Conservation (phyloP, 805 yeast genomes). For the Isabelozyma gotoi region DNA sequence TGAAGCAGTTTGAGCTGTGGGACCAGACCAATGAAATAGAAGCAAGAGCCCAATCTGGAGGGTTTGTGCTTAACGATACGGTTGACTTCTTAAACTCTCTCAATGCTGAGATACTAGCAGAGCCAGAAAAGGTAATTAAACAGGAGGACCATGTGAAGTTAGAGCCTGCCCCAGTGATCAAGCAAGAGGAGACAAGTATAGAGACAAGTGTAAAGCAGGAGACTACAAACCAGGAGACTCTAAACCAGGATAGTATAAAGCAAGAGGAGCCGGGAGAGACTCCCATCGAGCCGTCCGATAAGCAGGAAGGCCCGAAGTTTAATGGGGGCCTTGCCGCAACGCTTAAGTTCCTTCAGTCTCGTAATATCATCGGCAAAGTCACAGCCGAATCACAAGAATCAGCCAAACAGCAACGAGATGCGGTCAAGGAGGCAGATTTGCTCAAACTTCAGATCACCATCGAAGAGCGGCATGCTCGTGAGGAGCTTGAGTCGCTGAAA, state of each 20-base stretch:
- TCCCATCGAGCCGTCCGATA: not conserved
- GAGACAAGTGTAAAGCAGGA: not conserved
- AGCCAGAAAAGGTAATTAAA: not conserved
- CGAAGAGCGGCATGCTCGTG: conserved; percentile 32
- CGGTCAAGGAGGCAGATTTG: conserved; percentile 27
- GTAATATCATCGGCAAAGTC: conserved; percentile 13
- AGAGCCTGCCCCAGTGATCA: not conserved
- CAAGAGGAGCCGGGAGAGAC: not conserved
- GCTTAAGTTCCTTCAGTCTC: conserved; percentile 23
- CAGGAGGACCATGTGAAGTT: not conserved
- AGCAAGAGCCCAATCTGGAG: conserved; percentile 4
- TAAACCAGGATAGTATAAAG: too few species aligned
- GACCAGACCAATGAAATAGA: conserved; percentile 13
- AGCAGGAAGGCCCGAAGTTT: not conserved
- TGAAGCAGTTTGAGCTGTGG: conserved; percentile 20
- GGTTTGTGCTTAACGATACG: conserved; percentile 40
- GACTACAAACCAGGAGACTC: too few species aligned
- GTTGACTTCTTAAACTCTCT: conserved; percentile 36
- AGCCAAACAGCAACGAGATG: conserved; percentile 17
- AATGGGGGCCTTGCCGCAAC: conserved; percentile 17
- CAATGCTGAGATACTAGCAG: not conserved
- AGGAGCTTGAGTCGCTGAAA: conserved; percentile 26
- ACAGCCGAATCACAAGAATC: conserved; percentile 10
- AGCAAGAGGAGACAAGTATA: not conserved
- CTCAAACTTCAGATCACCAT: conserved; percentile 26